These are phyloP conservation scores for Mycena vulgaris DNA, from an alignment of 768 basidiomycete genomes.

Conservation along the genomic window DNA sequence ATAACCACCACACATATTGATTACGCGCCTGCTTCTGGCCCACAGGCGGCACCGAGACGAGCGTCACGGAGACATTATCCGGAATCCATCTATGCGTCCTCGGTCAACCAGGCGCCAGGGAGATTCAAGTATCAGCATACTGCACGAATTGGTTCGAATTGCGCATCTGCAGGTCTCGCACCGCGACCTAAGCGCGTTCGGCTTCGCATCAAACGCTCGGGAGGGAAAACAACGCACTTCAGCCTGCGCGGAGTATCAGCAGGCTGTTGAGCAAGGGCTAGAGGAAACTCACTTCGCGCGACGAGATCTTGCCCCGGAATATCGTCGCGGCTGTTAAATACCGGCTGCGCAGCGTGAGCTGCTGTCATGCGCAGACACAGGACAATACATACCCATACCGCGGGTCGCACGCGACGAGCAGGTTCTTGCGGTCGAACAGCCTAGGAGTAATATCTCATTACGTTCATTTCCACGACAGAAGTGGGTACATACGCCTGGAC, in stretches of 20 bases:
- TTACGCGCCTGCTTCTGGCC: conserved; percentile 76
- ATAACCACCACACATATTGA: not conserved
- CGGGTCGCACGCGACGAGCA: conserved; percentile 89
- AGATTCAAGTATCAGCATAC: conserved; percentile 56
- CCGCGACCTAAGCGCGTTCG: conserved; percentile 78
- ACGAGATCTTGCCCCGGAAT: conserved; percentile 87
- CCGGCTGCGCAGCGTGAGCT: conserved; percentile 61
- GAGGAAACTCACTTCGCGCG: conserved; percentile 77
- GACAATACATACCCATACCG: conserved; percentile 70
- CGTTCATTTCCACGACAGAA: not conserved
- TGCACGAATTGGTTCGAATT: conserved; percentile 86
- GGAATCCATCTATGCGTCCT: conserved; percentile 83
- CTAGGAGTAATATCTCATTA: conserved; percentile 51
- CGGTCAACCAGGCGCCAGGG: conserved; percentile 17
- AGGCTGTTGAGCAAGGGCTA: conserved; percentile 36
- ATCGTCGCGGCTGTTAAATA: conserved; percentile 92
- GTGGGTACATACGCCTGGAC: conserved; percentile 73
- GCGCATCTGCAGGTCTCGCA: conserved; percentile 82
- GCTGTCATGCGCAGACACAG: not conserved
- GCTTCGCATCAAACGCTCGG: not conserved
- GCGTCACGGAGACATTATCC: conserved; percentile 88
- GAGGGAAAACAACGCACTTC: conserved; percentile 59
- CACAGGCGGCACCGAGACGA: conserved; percentile 88
- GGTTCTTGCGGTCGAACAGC: conserved; percentile 84
- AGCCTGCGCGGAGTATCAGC: conserved; percentile 59